Percentiles rank a stretch among this genome's conserved stretches.
Conservation (phyloP, 2,329 filamentous ascomycete species). For the Bipolaris gigantea region DNA sequence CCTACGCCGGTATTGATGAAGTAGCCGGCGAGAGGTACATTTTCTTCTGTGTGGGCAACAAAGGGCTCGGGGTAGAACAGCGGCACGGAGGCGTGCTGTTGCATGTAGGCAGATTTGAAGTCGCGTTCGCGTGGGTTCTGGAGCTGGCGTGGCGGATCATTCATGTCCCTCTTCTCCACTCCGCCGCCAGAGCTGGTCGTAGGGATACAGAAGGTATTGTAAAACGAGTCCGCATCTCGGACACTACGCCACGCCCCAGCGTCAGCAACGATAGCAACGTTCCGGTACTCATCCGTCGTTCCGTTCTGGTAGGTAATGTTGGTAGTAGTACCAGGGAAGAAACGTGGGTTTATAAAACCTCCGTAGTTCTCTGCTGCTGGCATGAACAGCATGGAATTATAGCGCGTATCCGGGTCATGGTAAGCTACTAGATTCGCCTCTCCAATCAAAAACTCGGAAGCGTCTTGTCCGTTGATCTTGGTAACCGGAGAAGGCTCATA, state of each 20-base stretch:
- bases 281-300: conserved; percentile 34
- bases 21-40: conserved; percentile 50
- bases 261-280: conserved; percentile 34
- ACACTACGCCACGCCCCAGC: conserved; percentile 35
- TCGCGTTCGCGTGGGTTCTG: conserved; percentile 36
- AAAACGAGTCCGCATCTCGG: conserved; percentile 45
- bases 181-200: conserved; percentile 11
- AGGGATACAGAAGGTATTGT: conserved; percentile 39
- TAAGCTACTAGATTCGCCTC: conserved; percentile 35
- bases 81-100: conserved; percentile 29
- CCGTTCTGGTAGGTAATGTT: conserved; percentile 44
- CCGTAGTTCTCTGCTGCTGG: conserved; percentile 36
- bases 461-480: conserved; percentile 44
- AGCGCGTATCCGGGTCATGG: conserved; percentile 48
- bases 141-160: conserved; percentile 30
- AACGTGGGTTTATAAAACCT: conserved; percentile 36
- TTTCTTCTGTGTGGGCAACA: conserved; percentile 34
- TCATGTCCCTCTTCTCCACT: conserved; percentile 30
- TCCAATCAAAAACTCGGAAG: conserved; percentile 38
- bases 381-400: conserved; percentile 46
- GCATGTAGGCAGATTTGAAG: conserved; percentile 22
- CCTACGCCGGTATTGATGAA: conserved; percentile 47
- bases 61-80: conserved; percentile 43
- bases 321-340: conserved; percentile 36
- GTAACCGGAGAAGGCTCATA: conserved; percentile 42